These are phyloP conservation scores for Seiridium cupressi DNA, from an alignment of 2,329 filamentous ascomycete genomes.

Conservation along the genomic window DNA sequence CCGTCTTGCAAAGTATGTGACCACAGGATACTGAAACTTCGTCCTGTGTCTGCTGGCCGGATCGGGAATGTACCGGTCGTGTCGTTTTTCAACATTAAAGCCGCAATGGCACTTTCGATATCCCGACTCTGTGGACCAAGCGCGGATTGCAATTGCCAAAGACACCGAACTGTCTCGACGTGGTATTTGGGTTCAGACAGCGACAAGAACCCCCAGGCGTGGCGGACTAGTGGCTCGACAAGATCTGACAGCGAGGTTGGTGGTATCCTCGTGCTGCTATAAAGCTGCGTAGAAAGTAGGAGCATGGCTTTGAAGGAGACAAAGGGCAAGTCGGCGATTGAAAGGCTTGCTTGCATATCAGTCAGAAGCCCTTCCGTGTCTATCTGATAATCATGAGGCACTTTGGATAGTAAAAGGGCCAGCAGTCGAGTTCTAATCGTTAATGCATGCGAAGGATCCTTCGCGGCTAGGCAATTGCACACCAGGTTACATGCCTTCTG, in stretches of 20 bases:
- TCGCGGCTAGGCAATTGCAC: constrained; percentile 43
- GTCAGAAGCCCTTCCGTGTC: constrained; percentile 47
- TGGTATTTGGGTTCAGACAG: constrained; percentile 88
- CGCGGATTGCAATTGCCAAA: constrained; percentile 81
- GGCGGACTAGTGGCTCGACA: constrained; percentile 65
- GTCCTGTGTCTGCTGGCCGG: constrained; percentile 58
- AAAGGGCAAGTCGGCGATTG: constrained; percentile 42
- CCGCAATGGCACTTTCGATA: constrained; percentile 75
- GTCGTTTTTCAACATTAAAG: constrained; percentile 61
- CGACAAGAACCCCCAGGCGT: constrained; percentile 79
- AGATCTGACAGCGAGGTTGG: constrained; percentile 56
- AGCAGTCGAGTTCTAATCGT: constrained; percentile 60
- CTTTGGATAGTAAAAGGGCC: constrained; percentile 55
- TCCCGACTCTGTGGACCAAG: constrained; percentile 67
- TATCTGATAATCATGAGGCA: constrained; percentile 40
- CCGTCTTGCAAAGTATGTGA: constrained; percentile 68
- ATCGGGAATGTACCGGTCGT: constrained; percentile 43
- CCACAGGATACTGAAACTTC: constrained; percentile 77
- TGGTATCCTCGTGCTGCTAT: constrained; percentile 51
- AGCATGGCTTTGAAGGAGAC: constrained; percentile 56
- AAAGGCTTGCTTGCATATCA: constrained; percentile 49
- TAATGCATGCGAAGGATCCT: constrained; percentile 43
- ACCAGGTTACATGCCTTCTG: constrained; percentile 55
- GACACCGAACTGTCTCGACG: constrained; percentile 81
- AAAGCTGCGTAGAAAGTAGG: constrained; percentile 56